Base-by-base conservation (phyloP, 2,329 filamentous ascomycete genomes). In the Seiridium unicorne region DNA sequence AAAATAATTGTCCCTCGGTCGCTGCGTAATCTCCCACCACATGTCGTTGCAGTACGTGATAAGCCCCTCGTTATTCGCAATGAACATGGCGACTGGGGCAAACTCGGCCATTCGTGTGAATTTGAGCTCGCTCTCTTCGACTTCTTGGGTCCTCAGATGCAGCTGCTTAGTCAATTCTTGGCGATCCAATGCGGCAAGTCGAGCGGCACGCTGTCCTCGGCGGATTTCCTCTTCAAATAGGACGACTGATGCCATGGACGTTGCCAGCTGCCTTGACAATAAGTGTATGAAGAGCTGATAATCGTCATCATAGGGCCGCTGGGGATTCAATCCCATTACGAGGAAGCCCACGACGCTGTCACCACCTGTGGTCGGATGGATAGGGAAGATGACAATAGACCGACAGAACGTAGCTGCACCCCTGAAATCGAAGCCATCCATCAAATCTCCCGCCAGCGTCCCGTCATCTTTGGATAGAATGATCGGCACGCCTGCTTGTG, bases 91-190 rank as follows among this genome's bases (percentile, higher is more conserved):
- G 1, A 93, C 91, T 0, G 91, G 91, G 0, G 90, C 89, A 64
- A 92, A 91, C 69, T 93, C 91, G 2, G 91, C 90, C 89, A 95
- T 93, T 49, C 90, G 83, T 0, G 90, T 92, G 70, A 95, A 95
- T 60, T 89, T 89, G 38, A 89, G 88, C 71, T 95, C 91, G 70
- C 87, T 87, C 67, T 89, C 85, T 47, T 83, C 79, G 0, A 84
- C 84, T 67, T 89, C 84, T 65, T 84, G 81, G 1, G 85, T 87
- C 38, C 84, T 78, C 18, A 89, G 80, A 48, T 87, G 86, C 11
- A 95, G 80, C 70, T 94, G 89, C 70, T 91, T 84, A 0, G 89
- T 91, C 3, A 95, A 81, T 68, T 92, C 88, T 65, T 92, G 89
- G 2, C 89, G 86, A 72, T 95, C 91, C 62, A 91, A 77, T 2